Conservation (phyloP, 192 early-diverging fungal species). For the Linnemannia elongata region DNA sequence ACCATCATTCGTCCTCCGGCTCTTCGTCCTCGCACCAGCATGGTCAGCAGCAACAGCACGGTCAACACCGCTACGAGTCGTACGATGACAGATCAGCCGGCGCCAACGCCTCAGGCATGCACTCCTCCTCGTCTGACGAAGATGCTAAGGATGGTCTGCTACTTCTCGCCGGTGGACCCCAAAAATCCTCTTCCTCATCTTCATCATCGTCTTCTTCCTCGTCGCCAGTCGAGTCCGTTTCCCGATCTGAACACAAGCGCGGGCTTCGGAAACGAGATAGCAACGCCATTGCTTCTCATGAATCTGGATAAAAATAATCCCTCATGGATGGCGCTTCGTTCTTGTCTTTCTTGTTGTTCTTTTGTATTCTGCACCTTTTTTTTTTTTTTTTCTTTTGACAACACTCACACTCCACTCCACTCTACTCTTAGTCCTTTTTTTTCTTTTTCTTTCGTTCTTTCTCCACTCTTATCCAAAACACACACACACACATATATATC, state of each 20-base stretch:
- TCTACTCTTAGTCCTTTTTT: too few relatives aligned
- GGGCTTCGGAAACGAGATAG: not conserved
- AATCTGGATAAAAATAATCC: not conserved
- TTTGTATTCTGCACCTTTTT: not conserved
- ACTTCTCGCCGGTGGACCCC: constrained; percentile 12
- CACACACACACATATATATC: too few relatives aligned
- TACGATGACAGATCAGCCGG: not conserved
- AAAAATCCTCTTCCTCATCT: not conserved
- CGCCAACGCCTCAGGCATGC: not conserved
- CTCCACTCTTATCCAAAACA: too few relatives aligned
- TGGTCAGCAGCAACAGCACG: not conserved
- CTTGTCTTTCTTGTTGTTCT: too few relatives aligned
- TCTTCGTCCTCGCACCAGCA: not conserved
- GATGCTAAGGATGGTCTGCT: constrained; percentile 48
- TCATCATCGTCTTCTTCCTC: not conserved
- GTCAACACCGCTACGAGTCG: not conserved
- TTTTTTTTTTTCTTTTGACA: not conserved
- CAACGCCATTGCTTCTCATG: not conserved
- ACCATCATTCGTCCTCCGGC: constrained; percentile 3
- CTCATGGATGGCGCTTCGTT: not conserved
- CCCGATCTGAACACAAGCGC: not conserved
- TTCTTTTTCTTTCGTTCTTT: too few relatives aligned
- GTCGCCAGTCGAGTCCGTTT: not conserved
- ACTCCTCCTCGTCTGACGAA: constrained; percentile 33
- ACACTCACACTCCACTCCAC: not conserved